Conservation (phyloP, 306 rosid genomes). For the Ormosia semicastrata region DNA sequence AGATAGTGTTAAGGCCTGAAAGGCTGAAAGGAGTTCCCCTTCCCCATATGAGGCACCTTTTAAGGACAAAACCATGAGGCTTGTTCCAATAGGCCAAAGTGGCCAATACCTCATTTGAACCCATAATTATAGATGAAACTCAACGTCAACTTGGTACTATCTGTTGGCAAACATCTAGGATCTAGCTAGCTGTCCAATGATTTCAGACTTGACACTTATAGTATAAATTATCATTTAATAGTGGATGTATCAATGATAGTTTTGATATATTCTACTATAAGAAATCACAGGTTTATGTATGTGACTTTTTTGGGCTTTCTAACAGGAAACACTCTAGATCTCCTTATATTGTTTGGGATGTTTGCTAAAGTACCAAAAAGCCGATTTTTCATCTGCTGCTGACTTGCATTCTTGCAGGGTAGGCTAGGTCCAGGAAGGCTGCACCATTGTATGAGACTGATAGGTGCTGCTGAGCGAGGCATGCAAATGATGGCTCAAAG, state of each 20-base stretch:
- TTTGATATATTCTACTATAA: neutral
- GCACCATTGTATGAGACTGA: conserved; percentile 97
- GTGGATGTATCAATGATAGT: neutral
- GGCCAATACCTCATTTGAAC: neutral
- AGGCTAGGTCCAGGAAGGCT: conserved; percentile 97
- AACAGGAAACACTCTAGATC: neutral
- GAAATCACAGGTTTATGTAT: neutral
- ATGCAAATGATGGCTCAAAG: conserved; percentile 81
- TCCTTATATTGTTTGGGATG: neutral
- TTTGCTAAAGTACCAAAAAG: conserved; percentile 2
- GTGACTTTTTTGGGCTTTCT: neutral
- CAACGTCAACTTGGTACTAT: neutral
- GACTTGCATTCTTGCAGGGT: conserved; percentile 57
- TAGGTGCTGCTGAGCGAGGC: conserved; percentile 94
- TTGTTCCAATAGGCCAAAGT: neutral
- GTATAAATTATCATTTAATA: neutral
- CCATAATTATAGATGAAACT: neutral
- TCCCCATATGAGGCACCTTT: neutral
- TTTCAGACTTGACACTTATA: neutral
- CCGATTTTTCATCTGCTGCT: neutral
- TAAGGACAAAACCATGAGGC: neutral
- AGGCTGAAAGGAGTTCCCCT: neutral
- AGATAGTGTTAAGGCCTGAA: neutral
- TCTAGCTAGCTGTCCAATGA: neutral
- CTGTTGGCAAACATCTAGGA: neutral